Base-by-base conservation (phyloP, 2,329 filamentous ascomycete genomes). In the Aureobasidium sp. region DNA sequence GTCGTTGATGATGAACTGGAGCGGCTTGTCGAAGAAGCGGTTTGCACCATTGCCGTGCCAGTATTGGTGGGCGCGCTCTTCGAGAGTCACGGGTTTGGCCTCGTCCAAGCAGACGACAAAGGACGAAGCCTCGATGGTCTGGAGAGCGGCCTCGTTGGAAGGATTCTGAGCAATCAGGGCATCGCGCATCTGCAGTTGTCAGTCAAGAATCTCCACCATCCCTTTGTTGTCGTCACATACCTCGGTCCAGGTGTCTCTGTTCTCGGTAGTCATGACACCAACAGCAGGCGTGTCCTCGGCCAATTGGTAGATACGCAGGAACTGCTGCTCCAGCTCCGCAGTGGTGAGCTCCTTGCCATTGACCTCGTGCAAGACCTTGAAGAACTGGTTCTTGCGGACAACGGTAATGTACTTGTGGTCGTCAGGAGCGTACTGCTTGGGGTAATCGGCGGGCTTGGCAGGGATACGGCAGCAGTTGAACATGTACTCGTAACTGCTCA, bases 401-500 rank as follows among this genome's bases (percentile, higher is more conserved):
- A 85, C 94, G 51, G 96, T 76, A 66, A 99, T 89, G 78, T 97
- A 88, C 77, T 93, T 88, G 79, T 96, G 84, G 64, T 88, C 82
- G 63, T 84, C 77, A 61, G 83, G 76, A 11, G 85, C 77, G 75
- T 87, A 96, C 77, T 96, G 96, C 72, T 88, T 79, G 10, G 89
- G 88, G 70, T 90, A 84, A 72, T 99, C 94, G 35, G 85, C 82
- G 13, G 90, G 88, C 69, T 87, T 87, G 58, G 88, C 88, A 31
- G 93, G 87, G 42, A 97, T 86, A 67, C 94, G 87, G 74, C 84
- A 89, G 75, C 84, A 85, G 77, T 99, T 97, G 83, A 99, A 99
- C 94, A 99, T 99, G 84, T 87, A 97, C 78, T 96, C 81, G 80
- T 96, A 97, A 72, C 90, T 94, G 80, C 91, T 91, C 94, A 99